These are phyloP conservation scores for Alternaria rosae DNA, from an alignment of 2,329 filamentous ascomycete species.

Conservation along the genomic window DNA sequence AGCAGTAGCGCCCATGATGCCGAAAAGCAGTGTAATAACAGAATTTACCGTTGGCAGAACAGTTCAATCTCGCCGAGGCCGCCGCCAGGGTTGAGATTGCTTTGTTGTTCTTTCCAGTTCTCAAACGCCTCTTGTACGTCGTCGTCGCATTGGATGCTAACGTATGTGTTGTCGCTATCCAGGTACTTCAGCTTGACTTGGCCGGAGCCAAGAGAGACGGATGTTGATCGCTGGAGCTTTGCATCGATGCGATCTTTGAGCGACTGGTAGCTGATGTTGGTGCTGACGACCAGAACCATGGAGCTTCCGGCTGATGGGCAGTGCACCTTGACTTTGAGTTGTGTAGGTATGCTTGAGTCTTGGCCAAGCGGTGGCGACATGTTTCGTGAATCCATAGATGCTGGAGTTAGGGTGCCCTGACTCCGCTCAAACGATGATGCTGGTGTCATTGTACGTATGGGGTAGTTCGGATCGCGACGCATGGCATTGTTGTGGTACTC, in stretches of 20 bases:
- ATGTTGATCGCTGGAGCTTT: conserved; percentile 87
- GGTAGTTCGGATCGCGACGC: conserved; percentile 42
- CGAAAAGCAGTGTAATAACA: conserved; percentile 1
- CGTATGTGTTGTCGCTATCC: conserved; percentile 85
- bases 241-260: conserved; percentile 95
- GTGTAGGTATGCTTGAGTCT: conserved; percentile 63
- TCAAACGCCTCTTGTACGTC: conserved; percentile 96
- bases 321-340: conserved; percentile 95
- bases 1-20: conserved; percentile 1
- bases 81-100: conserved; percentile 63
- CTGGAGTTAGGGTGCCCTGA: conserved; percentile 45
- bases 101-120: conserved; percentile 84
- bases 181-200: conserved; percentile 87
- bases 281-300: conserved; percentile 93
- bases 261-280: conserved; percentile 93
- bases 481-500: conserved; percentile 39
- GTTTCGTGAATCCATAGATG: conserved; percentile 49
- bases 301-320: conserved; percentile 81
- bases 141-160: conserved; percentile 93
- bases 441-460: conserved; percentile 48
- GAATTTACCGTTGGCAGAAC: conserved; percentile 47
- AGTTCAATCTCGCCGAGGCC: conserved; percentile 86
- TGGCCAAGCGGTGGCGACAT: conserved; percentile 48
- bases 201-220: conserved; percentile 80
- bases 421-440: conserved; percentile 50